phyloP scores from a whole-genome alignment of 148 eudicot species.

The Rhododendron griersonianum region DNA sequence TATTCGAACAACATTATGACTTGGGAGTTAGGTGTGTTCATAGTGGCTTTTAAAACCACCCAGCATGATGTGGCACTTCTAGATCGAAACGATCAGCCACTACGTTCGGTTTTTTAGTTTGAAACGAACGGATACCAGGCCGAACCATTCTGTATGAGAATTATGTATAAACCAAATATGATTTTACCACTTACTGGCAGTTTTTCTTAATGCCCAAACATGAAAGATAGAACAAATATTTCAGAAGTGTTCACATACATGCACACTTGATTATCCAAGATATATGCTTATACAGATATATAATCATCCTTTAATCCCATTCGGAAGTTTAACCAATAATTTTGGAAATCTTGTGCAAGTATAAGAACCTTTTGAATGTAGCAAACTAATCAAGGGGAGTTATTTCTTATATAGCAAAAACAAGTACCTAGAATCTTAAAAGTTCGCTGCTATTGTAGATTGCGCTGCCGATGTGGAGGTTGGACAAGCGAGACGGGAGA shows the following conservation, averaged over 20 bases:
- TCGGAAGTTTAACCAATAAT: background rate
- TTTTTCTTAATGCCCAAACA: background rate
- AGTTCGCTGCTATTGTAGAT: conserved; percentile 6
- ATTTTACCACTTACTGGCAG: background rate
- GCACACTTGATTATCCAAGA: background rate
- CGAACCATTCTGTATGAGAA: background rate
- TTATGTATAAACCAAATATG: background rate
- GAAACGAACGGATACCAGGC: background rate
- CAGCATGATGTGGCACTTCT: background rate
- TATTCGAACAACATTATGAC: background rate
- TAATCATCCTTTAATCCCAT: background rate
- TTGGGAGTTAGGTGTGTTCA: background rate
- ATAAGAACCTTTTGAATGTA: background rate
- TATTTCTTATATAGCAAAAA: background rate
- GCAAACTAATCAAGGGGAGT: background rate
- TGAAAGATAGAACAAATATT: background rate
- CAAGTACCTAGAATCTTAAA: background rate
- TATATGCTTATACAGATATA: background rate
- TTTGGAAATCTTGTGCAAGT: background rate
- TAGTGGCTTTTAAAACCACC: background rate
- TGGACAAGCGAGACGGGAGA: conserved; percentile 48
- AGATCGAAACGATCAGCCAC: background rate
- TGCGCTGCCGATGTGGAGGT: conserved; percentile 22
- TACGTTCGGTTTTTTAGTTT: background rate
- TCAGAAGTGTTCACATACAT: background rate